phyloP scores from a whole-genome alignment of 106 monocot species.

The Posidonia australis region DNA sequence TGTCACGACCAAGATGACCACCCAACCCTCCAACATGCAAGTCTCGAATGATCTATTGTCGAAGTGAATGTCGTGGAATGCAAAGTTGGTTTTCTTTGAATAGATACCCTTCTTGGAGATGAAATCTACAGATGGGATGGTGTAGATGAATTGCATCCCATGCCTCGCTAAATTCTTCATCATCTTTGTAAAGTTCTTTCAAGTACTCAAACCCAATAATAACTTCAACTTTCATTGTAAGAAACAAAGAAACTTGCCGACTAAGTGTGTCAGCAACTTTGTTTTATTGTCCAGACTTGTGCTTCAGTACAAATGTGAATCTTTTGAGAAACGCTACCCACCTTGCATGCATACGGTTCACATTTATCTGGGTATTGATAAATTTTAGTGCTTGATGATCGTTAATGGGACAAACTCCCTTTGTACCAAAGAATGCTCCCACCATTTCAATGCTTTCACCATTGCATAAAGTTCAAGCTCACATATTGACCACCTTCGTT shows the following conservation, averaged over 20 bases:
- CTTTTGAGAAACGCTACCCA: background rate
- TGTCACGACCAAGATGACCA: background rate
- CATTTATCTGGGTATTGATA: background rate
- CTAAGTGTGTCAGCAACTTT: background rate
- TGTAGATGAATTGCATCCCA: background rate
- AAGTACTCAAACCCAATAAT: slow-evolving; percentile 82
- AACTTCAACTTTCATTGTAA: background rate
- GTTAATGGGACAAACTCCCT: background rate
- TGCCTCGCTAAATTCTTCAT: background rate
- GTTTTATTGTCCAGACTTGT: background rate
- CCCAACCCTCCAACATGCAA: background rate
- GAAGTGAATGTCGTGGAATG: background rate
- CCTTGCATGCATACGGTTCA: background rate
- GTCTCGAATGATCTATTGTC: background rate
- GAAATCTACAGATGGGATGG: background rate
- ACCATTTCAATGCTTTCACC: background rate
- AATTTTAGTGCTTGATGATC: slow-evolving; percentile 1
- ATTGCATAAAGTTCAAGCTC: slow-evolving; percentile 3
- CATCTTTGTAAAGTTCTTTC: slow-evolving; percentile 13
- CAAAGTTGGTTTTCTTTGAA: background rate
- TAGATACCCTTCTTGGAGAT: background rate
- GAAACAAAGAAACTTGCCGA: background rate
- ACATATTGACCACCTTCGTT: background rate
- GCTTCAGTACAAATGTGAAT: background rate
- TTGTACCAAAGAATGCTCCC: background rate